phyloP scores from a whole-genome alignment of 2,329 filamentous ascomycete genomes.

The Penicillium thymicola region DNA sequence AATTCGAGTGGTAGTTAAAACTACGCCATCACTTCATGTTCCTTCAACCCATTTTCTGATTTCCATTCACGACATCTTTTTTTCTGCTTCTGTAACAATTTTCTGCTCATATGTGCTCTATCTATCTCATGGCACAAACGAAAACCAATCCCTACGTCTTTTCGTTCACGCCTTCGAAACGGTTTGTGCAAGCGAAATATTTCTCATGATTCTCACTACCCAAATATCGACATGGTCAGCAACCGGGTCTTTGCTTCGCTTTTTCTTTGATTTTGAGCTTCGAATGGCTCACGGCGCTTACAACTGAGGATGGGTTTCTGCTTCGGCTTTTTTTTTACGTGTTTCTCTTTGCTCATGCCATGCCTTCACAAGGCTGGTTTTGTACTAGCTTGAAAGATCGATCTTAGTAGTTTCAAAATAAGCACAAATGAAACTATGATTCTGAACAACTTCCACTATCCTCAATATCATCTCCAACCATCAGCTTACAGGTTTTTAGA shows the following conservation, averaged over 20 bases:
- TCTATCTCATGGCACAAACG: slow-evolving; percentile 2
- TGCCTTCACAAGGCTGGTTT: not conserved
- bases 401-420: slow-evolving; percentile 8
- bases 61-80: slow-evolving; percentile 2
- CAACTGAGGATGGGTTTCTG: slow-evolving; percentile 19
- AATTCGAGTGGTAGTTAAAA: slow-evolving; percentile 86
- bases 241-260: slow-evolving; percentile 3
- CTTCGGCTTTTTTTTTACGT: slow-evolving; percentile 6
- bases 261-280: slow-evolving; percentile 8
- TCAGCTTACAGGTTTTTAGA: too few species aligned
- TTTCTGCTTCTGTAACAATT: slow-evolving; percentile 18
- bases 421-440: slow-evolving; percentile 8
- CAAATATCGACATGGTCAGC: slow-evolving; percentile 8
- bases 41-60: not conserved
- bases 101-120: slow-evolving; percentile 2
- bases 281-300: slow-evolving; percentile 25
- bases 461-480: not conserved
- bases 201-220: slow-evolving; percentile 12
- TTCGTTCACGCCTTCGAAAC: slow-evolving; percentile 12
- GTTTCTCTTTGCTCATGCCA: not conserved
- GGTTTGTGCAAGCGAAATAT: slow-evolving; percentile 15
- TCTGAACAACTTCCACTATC: not conserved
- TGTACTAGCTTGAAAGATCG: slow-evolving; percentile 27
- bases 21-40: not conserved
- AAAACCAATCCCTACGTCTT: slow-evolving; percentile 14